These are phyloP conservation scores for Adansonia rubrostipa DNA, from an alignment of 441 rosid species.

Conservation along the genomic window DNA sequence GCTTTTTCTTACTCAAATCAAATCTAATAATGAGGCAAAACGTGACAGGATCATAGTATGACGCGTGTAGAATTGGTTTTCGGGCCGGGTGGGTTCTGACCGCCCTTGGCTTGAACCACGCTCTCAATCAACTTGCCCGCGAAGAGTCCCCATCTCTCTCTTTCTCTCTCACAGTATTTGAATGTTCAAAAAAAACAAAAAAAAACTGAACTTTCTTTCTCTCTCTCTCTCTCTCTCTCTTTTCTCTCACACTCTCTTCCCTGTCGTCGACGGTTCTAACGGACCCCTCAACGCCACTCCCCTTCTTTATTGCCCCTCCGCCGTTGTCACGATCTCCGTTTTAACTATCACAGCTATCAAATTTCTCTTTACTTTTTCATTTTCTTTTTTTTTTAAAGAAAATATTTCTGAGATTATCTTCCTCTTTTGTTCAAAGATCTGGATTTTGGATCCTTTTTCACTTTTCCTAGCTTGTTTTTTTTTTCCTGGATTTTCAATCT, in stretches of 20 bases:
- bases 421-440: neutral
- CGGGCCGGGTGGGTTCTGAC: too few relatives aligned
- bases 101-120: too few relatives aligned
- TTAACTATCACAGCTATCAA: neutral
- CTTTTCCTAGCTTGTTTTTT: conserved; percentile 24
- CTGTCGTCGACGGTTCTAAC: conserved; percentile 29
- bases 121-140: conserved; percentile 45
- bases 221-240: neutral
- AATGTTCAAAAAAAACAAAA: conserved; percentile 51
- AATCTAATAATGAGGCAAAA: neutral
- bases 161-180: conserved; percentile 39
- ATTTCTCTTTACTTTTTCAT: neutral
- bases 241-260: conserved; percentile 12
- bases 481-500: conserved; percentile 41
- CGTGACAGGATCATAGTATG: neutral
- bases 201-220: neutral
- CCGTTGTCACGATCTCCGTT: conserved; percentile 23
- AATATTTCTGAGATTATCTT: neutral
- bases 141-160: conserved; percentile 18
- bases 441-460: conserved; percentile 32
- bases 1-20: neutral
- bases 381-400: too few relatives aligned
- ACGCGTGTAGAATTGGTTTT: neutral
- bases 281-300: conserved; percentile 16
- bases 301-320: conserved; percentile 15